Evolutionary conservation across 2,329 filamentous ascomycete genomes (phyloP), one percentile per base, ranked within the genome.

Genomic region (Sarocladiaceae sp.): DNA sequence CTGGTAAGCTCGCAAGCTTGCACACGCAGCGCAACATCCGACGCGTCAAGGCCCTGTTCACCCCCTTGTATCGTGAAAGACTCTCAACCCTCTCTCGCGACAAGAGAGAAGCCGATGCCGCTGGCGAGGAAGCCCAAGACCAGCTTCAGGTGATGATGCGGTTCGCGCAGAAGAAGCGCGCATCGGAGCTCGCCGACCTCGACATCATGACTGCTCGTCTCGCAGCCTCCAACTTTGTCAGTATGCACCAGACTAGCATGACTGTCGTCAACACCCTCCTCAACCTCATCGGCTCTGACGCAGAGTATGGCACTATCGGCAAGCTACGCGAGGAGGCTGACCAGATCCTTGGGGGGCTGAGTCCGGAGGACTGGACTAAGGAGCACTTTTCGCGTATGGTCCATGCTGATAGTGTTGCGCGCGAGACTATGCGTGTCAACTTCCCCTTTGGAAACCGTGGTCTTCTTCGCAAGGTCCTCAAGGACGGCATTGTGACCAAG

Each of bases 101-200:
- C 9, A 48, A 57, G 16, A 41, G 20, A 39, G 33, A 5, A 9
- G 7, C 16, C 53, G 55, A 27, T 13, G 31, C 16, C 10, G 21
- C 7, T 13, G 9, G 13, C 16, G 20, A 51, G 13, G 55, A 57
- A 6, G 64, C 65, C 0, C 55, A 60, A 11, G 68, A 72, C 31
- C 58, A 62, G 15, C 37, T 70, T 2, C 67, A 70, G 48, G 62
- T 66, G 53, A 68, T 70, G 61, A 47, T 70, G 3, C 56, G 58
- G 4, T 68, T 57, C 37, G 69, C 61, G 1, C 45, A 58, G n/a
- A 58, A 58, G 16, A 55, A 70, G 34, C 59, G 67, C 1, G 63
- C 58, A 0, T 43, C 63, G 0, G 67, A 71, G 48, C 54, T 64
- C 2, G 48, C 57, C 7, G 52, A 56, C 33, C 21, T 58, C 13